Base-by-base conservation (phyloP, 2,329 filamentous ascomycete species). In the Talaromyces atroroseus region DNA sequence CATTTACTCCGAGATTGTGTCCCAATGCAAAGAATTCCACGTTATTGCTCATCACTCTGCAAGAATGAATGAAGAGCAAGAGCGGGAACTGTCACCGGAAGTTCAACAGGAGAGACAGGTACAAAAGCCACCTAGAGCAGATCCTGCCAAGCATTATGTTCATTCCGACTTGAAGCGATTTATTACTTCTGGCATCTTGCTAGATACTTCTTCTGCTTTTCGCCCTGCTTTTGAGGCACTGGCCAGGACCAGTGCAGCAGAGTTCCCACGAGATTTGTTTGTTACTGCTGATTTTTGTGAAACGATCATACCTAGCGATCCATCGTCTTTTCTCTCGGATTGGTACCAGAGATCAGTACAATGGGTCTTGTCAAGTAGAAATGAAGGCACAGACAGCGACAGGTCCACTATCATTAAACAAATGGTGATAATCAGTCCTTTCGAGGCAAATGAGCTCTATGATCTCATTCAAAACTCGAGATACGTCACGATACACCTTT, bases 11-110 rank as follows among this genome's bases (percentile, higher is more conserved):
- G 56, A 18, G 36, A 60, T 2, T 72, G 72, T 47, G 45, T 18
- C 45, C 21, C 45, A 20, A 21, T 78, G 76, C 55, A 45, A 58
- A 1, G 65, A 75, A 6, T 75, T 78, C 49, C 65, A 64, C 1
- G 59, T 67, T 1, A 47, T 59, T 0, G 59, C 68, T 1, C 63
- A 75, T 29, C 61, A 66, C 0, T 62, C 70, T 0, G 70, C 72
- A 0, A 69, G 69, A 0, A 66, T 87, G n/a, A 73, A 81, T 2
- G 84, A 88, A 63, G 86, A 89, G 56, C 83, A 89, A 60, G 86
- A 89, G 63, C 76, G 85, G 0, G 86, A 89, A 60, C 29, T 58
- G 16, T 50, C 52, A 20, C 71, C 89, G 0, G 75, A 81, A 0
- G 82, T 82, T 0, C 85, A 90, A 58, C 77, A 80, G 0, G 82